Evolutionary conservation across 2,329 filamentous ascomycete species (phyloP), one percentile per base, ranked within the genome.

Genomic region (Colletotrichum destructivum): DNA sequence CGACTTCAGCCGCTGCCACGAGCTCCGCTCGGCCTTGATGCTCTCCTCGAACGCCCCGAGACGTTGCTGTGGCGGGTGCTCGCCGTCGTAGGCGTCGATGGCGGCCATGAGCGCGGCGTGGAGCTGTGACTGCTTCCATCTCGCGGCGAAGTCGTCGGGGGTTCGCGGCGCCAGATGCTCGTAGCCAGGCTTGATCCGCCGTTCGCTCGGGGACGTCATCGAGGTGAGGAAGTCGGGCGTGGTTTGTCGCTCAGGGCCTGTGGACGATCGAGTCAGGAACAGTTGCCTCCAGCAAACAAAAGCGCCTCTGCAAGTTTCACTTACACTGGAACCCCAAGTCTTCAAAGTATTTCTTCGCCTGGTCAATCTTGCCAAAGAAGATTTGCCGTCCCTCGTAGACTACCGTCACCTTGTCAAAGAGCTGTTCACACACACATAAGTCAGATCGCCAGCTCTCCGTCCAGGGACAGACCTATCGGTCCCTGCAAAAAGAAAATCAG

Each of bases 171-270:
- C 59, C 11, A 49, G 18, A 13, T 83, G 82, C 76, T 92, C 88
- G 64, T 83, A 86, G 6, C 89, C 89, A 7, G 84, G 80, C 42
- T 88, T 86, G 76, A 91, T 90, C n/a, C 87, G 83, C 51, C 92
- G 86, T 75, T 93, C 91, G 3, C 85, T 86, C 0, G 89, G 88
- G 76, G 93, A 91, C 0, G 91, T 93, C 54, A 92, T 85, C 0
- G 88, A 90, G 9, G 92, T 94, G 38, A 94, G 81, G 81, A 94
- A 94, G 78, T 94, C 92, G 1, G 91, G 88, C 0, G 91, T 93
- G 0, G 92, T 94, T 73, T 90, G 81, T 4, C 84, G 77, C 0
- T 78, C 75, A 0, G 82, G 82, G 23, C 79, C 72, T 74, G 15
- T 23, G 0, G 21, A 2, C 7, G 5, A 6, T 5, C 52, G 8